Evolutionary conservation across 176 grass and related monocot genomes (phyloP), one percentile per base, ranked within the genome.

Genomic region (Neostapfia colusana): DNA sequence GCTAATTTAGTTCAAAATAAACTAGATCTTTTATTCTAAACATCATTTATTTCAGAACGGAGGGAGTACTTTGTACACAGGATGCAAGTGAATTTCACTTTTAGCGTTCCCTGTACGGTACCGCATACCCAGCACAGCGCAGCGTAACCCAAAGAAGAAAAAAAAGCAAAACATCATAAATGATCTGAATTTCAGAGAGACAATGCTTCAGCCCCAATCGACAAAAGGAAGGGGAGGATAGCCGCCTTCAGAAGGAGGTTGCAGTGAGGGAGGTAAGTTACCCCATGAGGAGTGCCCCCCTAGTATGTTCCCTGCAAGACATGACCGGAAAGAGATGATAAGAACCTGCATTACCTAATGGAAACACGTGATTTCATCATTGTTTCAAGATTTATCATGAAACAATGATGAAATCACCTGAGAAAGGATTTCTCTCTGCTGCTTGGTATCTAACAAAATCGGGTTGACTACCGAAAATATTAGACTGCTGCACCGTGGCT

Each of bases 221-320:
- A 92, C 65, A 62, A 88, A 84, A 40, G 89, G 84, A 84, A 90
- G 79, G 14, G 70, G 57, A 37, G 77, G 86, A 68, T 88, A 86
- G 15, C 95, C 82, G n/a, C 89, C 89, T 68, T 93, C 88, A 5
- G 88, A 86, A 65, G 94, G 94, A 35, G 88, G 87, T 73, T 85
- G 82, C 49, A 97, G 68, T 4, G 95, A 97, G 10, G 89, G 95
- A 68, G 91, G 95, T 72, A 97, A 66, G 85, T 88, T 91, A 17
- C 89, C 95, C 89, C 89, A 94, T 20, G 87, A 78, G 66, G 61
- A 80, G 41, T 69, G 67, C 0, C 51, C 74, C 20, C 64, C 86
- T 27, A 83, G 74, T 40, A 84, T 77, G 44, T 86, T 86, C 14
- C 84, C 89, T 90, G 79, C 28, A 7, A 67, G 84, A 66, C 36